These are phyloP conservation scores for Myrica gale DNA, from an alignment of 306 rosid genomes.

Conservation along the genomic window DNA sequence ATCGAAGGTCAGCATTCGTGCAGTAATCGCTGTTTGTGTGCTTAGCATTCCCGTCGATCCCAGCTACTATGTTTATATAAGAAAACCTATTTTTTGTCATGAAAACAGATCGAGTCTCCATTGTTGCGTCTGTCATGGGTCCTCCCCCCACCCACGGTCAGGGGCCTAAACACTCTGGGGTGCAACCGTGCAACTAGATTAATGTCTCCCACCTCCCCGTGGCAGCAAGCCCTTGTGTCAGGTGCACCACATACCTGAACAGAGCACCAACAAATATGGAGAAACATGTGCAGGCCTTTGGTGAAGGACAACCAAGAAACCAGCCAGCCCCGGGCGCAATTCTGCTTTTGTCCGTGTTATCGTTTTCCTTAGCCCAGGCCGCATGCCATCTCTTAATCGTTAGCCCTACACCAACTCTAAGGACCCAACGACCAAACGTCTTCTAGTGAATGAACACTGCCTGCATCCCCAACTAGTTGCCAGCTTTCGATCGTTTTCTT, in stretches of 20 bases:
- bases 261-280: background rate
- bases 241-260: background rate
- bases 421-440: background rate
- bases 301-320: background rate
- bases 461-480: slow-evolving; percentile 8
- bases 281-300: background rate
- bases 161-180: too few relatives aligned
- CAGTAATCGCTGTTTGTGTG: too few relatives aligned
- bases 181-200: too few relatives aligned
- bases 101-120: too few relatives aligned
- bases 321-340: background rate
- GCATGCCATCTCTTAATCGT: slow-evolving; percentile 8
- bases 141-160: too few relatives aligned
- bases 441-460: background rate
- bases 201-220: too few relatives aligned
- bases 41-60: too few relatives aligned
- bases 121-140: too few relatives aligned
- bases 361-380: slow-evolving; percentile 12
- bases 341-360: background rate
- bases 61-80: too few relatives aligned
- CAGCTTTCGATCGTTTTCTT: slow-evolving; percentile 16
- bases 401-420: background rate
- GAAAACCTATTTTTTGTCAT: too few relatives aligned
- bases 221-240: background rate
- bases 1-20: background rate